Base-by-base conservation (phyloP, 78 protist species). In the Dictyostelium firmibasis region DNA sequence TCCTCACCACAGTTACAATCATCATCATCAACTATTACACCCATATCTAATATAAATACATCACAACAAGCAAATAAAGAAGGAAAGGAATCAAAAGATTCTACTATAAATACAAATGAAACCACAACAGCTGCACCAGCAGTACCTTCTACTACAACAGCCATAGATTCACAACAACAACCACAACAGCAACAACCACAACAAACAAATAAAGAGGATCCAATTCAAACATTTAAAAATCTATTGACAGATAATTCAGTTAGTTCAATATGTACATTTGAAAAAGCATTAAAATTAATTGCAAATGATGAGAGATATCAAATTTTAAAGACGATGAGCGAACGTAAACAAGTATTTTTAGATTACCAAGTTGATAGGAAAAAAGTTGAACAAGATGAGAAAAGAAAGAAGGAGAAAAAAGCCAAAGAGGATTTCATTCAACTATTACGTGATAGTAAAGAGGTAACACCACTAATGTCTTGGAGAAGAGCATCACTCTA, bases 401-500 rank as follows among this genome's bases (percentile, higher is more conserved):
- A 87, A 43, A 77, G 64, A 35, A 87, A 78, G 33, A 60, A 62
- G 5, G 93, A 87, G 29, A 87, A 78, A 72, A 87, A 62, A n/a
- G 69, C 25, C 29, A 47, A 74, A 47, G 93, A 87, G 7, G 93
- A 76, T 14, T 64, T 87, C 29, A 62, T 87, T 70, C 62, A 57
- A 78, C n/a, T 87, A 25, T 36, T 87, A n/a, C 62, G 70, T 31
- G 93, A 87, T 43, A 57, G 84, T 3, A 69, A 43, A 23, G 93
- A 87, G 38, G 93, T 87, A 13, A 78, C 84, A 9, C 33, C 47
- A 33, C 27, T 82, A 53, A 87, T 87, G 85, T 29, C 81, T 4
- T 87, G 93, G 93, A 77, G 84, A 78, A 64, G 93, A 20, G 93
- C 93, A 44, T 41, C 72, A 57, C 36, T 87, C 14, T 87, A 78